Evolutionary conservation across 2,329 filamentous ascomycete species (phyloP), one percentile per base, ranked within the genome.

Genomic region (Ceratocystis alfenasii): DNA sequence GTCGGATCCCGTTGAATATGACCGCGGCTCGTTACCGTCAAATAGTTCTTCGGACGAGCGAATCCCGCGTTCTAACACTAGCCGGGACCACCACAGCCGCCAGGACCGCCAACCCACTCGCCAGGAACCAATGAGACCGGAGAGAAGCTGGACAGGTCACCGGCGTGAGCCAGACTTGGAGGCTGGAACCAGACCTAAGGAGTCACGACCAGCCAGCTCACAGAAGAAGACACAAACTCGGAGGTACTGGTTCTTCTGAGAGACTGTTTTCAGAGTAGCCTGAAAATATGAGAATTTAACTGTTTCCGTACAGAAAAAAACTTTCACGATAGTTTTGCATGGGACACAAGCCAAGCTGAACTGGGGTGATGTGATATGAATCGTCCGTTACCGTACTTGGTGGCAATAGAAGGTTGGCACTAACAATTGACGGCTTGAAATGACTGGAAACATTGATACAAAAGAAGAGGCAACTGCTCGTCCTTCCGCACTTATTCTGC

Each of bases 1-100:
- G 15, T 83, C 79, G 70, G 78, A 83, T 66, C 77, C 81, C 7
- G 75, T 78, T 65, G 77, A 80, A 64, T 83, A 78, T 69, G 81
- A 83, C 71, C 75, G 77, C 62, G 60, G 64, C 28, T 64, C 53
- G 4, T 57, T 28, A 6, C 22, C 53, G 12, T 57, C 53, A 30
- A 28, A 33, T 57, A 57, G 12, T 30, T 57, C 53, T 5, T 57
- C 22, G 5, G 53, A 57, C 1, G 53, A 57, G 25, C 22, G 7
- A 8, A 33, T 57, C 22, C 53, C 28, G 17, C 53, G 53, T 6
- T 28, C 53, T 17, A 30, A 30, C 22, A 28, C 53, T 17, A 6
- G 2, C 17, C 65, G 36, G 36, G 17, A 50, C 12, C 55, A 30
- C 25, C 30, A 53, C n/a, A n/a, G 15, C 17, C 53, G 53, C 15